Percentiles rank a stretch among this genome's conserved stretches.
These are phyloP conservation scores for Pyrenopolyporus hunteri DNA, from an alignment of 495 filamentous ascomycete genomes.

Conservation along the genomic window DNA sequence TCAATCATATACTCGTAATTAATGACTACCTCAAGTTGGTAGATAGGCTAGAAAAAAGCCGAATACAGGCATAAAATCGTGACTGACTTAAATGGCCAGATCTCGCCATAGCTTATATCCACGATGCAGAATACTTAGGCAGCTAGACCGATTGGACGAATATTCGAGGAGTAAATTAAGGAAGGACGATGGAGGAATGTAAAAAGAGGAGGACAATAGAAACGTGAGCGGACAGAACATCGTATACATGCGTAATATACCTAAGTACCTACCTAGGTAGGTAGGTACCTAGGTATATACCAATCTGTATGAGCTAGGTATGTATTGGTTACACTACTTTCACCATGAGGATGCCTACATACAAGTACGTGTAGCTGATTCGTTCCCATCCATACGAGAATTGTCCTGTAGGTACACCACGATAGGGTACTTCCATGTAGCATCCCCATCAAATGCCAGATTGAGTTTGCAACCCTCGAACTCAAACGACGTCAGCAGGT, in stretches of 20 bases:
- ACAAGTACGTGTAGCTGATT: too few relatives aligned
- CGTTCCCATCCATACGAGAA: too few relatives aligned
- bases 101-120: conserved; percentile 3
- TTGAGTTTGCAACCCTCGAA: conserved; percentile 20
- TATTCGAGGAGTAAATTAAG: background rate
- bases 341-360: too few relatives aligned
- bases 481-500: conserved; percentile 21
- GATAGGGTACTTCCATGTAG: too few relatives aligned
- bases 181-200: background rate
- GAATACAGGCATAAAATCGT: conserved; percentile 1
- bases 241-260: too few relatives aligned
- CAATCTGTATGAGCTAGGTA: too few relatives aligned
- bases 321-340: too few relatives aligned
- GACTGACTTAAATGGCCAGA: background rate
- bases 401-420: too few relatives aligned
- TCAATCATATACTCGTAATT: conserved; percentile 10
- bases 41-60: conserved; percentile 5
- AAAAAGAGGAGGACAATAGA: too few relatives aligned
- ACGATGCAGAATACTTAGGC: conserved; percentile 2
- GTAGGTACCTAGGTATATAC: too few relatives aligned
- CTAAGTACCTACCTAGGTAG: background rate
- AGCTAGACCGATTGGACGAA: background rate
- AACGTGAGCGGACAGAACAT: too few relatives aligned
- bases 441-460: background rate
- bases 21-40: too few relatives aligned